Evolutionary conservation across 2,329 filamentous ascomycete genomes (phyloP).

Genomic region (Trichoderma sp.): DNA sequence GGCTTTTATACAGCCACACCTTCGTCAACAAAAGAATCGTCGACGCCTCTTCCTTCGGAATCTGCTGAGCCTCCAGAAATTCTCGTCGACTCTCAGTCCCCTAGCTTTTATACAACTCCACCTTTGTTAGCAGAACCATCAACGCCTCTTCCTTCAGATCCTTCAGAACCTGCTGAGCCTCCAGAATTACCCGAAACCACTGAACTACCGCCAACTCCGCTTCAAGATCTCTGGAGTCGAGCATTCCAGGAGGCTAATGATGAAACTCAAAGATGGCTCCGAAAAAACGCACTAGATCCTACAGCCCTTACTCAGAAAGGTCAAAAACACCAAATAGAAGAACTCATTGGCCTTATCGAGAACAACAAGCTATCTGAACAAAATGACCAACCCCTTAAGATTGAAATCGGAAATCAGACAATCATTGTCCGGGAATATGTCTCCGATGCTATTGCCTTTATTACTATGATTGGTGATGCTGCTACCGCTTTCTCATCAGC

Average conservation of each 20-base stretch:
- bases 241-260: background rate
- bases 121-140: too few relatives aligned
- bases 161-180: background rate
- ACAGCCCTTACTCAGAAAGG: background rate
- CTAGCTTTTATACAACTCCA: too few relatives aligned
- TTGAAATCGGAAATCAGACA: background rate
- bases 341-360: background rate
- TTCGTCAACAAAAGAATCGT: background rate
- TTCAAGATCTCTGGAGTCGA: background rate
- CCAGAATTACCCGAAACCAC: background rate
- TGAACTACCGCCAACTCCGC: background rate
- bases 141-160: too few relatives aligned
- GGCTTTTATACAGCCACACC: too few relatives aligned
- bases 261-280: background rate
- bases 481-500: background rate
- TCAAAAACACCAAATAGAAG: background rate
- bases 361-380: background rate
- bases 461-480: slow-evolving; percentile 1
- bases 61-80: background rate
- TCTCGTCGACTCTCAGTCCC: too few relatives aligned
- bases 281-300: background rate
- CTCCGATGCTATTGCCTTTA: slow-evolving; percentile 3
- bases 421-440: background rate
- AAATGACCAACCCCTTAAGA: background rate
- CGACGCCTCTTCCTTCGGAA: background rate